Conservation (phyloP, 257 asterid species). For the Salvia splendens region DNA sequence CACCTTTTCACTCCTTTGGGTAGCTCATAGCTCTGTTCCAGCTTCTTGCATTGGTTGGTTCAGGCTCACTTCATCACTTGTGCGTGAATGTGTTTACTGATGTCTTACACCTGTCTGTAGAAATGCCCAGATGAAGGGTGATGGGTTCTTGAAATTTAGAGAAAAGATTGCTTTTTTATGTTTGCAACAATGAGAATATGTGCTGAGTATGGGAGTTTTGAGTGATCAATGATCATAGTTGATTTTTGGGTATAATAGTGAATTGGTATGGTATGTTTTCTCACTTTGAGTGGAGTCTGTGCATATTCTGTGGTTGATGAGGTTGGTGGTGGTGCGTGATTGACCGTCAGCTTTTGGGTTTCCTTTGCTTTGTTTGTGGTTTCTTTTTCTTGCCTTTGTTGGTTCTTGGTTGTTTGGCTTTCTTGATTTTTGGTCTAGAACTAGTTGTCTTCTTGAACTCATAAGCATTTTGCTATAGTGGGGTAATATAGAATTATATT, state of each 20-base stretch:
- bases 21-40: slow-evolving; percentile 7
- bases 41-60: slow-evolving; percentile 29
- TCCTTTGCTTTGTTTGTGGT: too few species aligned
- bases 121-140: slow-evolving; percentile 27
- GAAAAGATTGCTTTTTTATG: not conserved
- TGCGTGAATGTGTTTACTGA: not conserved
- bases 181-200: not conserved
- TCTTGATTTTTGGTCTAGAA: too few species aligned
- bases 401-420: too few species aligned
- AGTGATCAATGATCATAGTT: not conserved
- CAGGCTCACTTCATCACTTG: not conserved
- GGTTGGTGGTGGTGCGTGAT: too few species aligned
- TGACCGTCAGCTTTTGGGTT: too few species aligned
- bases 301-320: too few species aligned
- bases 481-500: not conserved
- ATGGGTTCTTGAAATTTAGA: slow-evolving; percentile 4
- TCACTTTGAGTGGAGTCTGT: too few species aligned
- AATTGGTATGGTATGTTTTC: too few species aligned
- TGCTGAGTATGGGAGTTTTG: not conserved
- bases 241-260: not conserved
- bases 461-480: too few species aligned
- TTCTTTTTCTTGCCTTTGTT: too few species aligned
- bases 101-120: slow-evolving; percentile 22
- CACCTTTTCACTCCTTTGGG: not conserved
- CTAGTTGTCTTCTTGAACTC: too few species aligned